Conservation (phyloP, 2,329 filamentous ascomycete species). For the Pleomassaria siparia region DNA sequence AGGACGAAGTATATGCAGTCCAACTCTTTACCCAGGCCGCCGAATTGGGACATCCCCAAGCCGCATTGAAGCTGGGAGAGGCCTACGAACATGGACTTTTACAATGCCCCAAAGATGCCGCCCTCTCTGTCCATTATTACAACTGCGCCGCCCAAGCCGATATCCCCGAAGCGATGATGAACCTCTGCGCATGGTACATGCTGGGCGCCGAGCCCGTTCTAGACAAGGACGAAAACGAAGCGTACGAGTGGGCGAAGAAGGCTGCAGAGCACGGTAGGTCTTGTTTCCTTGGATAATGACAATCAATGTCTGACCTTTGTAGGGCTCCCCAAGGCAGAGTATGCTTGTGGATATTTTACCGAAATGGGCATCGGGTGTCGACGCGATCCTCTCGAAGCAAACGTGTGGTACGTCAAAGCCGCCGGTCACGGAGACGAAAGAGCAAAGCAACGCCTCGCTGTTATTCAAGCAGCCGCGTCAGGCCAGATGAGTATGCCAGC, state of each 20-base stretch:
- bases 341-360: constrained; percentile 94
- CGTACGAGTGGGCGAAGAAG: constrained; percentile 91
- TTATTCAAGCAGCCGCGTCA: constrained; percentile 80
- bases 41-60: constrained; percentile 84
- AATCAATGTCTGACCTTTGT: constrained; percentile 16
- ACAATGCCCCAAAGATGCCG: constrained; percentile 85
- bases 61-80: constrained; percentile 87
- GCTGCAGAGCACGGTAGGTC: constrained; percentile 81
- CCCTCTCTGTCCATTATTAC: constrained; percentile 95
- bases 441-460: constrained; percentile 81
- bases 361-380: constrained; percentile 98
- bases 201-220: constrained; percentile 89
- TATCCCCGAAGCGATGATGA: constrained; percentile 92
- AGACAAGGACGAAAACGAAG: constrained; percentile 93
- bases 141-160: constrained; percentile 85
- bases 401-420: constrained; percentile 97
- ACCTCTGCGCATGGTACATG: constrained; percentile 97
- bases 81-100: constrained; percentile 93
- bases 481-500: constrained; percentile 44
- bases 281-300: neutral
- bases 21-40: constrained; percentile 94
- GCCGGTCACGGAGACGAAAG: constrained; percentile 89
- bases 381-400: constrained; percentile 91
- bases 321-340: constrained; percentile 76
- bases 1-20: constrained; percentile 85